Conservation (phyloP, 2,329 filamentous ascomycete genomes). For the Xylaria sp. region DNA sequence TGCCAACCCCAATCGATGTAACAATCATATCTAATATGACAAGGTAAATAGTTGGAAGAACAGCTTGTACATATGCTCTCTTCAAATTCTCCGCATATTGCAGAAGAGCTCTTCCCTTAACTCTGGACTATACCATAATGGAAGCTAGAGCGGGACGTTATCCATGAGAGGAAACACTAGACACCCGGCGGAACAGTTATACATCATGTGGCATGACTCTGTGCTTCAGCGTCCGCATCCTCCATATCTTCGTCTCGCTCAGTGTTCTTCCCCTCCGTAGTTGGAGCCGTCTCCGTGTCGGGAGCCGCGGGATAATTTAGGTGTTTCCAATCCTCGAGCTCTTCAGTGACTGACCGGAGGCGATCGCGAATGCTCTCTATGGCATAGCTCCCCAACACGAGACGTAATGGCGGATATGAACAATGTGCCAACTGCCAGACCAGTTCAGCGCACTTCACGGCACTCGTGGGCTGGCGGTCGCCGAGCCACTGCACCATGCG, state of each 20-base stretch:
- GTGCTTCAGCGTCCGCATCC: slow-evolving; percentile 36
- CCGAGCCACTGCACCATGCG: slow-evolving; percentile 95
- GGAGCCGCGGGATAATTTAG: slow-evolving; percentile 70
- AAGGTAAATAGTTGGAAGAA: not conserved
- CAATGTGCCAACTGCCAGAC: slow-evolving; percentile 97
- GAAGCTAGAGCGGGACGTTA: not conserved
- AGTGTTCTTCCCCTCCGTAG: slow-evolving; percentile 48
- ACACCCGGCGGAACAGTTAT: not conserved
- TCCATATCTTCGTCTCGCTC: slow-evolving; percentile 48
- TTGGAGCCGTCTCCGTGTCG: slow-evolving; percentile 37
- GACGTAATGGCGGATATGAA: slow-evolving; percentile 86
- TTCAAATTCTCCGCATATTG: not conserved
- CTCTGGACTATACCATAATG: not conserved
- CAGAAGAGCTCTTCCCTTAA: not conserved
- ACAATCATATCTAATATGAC: not conserved
- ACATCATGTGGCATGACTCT: slow-evolving; percentile 32
- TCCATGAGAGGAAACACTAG: not conserved
- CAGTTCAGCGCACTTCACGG: slow-evolving; percentile 90
- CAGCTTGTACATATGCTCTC: not conserved
- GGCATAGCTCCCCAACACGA: slow-evolving; percentile 92
- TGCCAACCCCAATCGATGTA: not conserved
- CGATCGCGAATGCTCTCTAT: slow-evolving; percentile 95
- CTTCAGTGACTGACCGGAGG: slow-evolving; percentile 89
- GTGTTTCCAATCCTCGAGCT: slow-evolving; percentile 93
- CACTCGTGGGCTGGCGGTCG: slow-evolving; percentile 90